phyloP scores from a whole-genome alignment of 2,329 filamentous ascomycete species.

The Fusarium sp. region DNA sequence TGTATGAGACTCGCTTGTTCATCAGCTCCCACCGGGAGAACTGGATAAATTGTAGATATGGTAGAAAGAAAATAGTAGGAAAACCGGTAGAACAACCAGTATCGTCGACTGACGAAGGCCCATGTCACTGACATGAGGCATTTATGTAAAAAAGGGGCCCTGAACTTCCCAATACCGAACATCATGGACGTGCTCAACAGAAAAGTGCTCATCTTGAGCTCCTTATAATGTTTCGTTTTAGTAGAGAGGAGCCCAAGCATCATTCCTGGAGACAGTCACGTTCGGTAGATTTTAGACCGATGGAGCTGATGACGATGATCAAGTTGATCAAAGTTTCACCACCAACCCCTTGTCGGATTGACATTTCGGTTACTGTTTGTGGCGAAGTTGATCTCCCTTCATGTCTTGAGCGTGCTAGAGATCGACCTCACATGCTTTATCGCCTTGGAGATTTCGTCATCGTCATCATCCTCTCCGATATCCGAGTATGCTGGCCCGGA shows the following conservation, averaged over 20 bases:
- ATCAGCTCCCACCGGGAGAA: constrained; percentile 28
- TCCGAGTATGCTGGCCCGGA: constrained; percentile 35
- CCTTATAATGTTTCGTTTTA: constrained; percentile 11
- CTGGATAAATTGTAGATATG: not conserved
- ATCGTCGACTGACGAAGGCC: constrained; percentile 37
- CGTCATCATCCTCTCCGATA: constrained; percentile 49
- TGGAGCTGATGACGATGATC: constrained; percentile 22
- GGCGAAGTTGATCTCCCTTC: constrained; percentile 12
- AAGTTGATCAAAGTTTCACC: constrained; percentile 25
- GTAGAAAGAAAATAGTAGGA: not conserved
- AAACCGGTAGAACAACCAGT: constrained; percentile 27
- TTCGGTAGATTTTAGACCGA: constrained; percentile 10
- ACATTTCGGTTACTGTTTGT: constrained; percentile 1
- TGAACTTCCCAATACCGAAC: not conserved
- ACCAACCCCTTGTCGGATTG: constrained; percentile 5
- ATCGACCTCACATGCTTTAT: constrained; percentile 49
- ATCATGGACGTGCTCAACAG: not conserved
- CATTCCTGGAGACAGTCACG: not conserved
- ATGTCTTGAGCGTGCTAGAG: constrained; percentile 47
- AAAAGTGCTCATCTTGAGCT: not conserved
- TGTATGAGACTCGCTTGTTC: constrained; percentile 12
- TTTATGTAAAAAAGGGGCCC: constrained; percentile 3
- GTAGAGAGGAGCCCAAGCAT: not conserved
- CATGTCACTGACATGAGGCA: constrained; percentile 33
- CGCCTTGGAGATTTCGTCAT: constrained; percentile 44